Base-by-base conservation (phyloP, 352 stramenopile genomes). In the Phytopythium boreale region DNA sequence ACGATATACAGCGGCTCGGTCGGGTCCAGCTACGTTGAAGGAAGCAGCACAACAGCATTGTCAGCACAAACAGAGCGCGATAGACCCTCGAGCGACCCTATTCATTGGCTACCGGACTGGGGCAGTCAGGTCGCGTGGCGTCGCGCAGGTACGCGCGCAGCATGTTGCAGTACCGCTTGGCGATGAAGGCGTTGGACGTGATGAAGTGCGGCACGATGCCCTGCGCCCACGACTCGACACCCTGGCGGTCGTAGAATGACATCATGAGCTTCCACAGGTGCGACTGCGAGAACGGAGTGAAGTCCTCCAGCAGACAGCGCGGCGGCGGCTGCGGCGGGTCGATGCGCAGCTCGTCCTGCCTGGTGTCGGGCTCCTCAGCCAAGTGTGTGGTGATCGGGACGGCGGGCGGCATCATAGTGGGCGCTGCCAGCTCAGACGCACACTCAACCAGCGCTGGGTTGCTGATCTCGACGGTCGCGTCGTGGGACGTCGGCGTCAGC, bases 151-250 rank as follows among this genome's bases (percentile, higher is more conserved):
- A 95, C 10, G 82, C 79, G 11, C 69, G 66, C 24, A 95, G 62
- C 27, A 93, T 71, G 49, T 84, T 83, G 57, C 82, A 88, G 71
- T 98, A 98, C 29, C 83, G 80, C 61, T 93, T 92, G 43, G 89
- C 93, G 62, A 98, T 98, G 75, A 98, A 98, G 12, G 86, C 88
- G 67, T 98, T 98, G 68, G 89, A 98, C 31, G 93, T 98, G 70
- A 98, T 98, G 64, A 98, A 98, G 77, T 98, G 93, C 29, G 95
- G 95, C 46, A 98, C 95, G 53, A 98, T 98, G 52, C 92, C 93
- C 60, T 97, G 79, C 14, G 85, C 82, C 93, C 93, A 98, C 14
- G 84, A 95, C 65, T 95, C 81, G 57, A 91, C 78, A 50, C 89
- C 87, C 56, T 93, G 81, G 49, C 80, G 79, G 53, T 93, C 84